Evolutionary conservation across 768 basidiomycete genomes (phyloP).

Genomic region (Hericium rajendrae): DNA sequence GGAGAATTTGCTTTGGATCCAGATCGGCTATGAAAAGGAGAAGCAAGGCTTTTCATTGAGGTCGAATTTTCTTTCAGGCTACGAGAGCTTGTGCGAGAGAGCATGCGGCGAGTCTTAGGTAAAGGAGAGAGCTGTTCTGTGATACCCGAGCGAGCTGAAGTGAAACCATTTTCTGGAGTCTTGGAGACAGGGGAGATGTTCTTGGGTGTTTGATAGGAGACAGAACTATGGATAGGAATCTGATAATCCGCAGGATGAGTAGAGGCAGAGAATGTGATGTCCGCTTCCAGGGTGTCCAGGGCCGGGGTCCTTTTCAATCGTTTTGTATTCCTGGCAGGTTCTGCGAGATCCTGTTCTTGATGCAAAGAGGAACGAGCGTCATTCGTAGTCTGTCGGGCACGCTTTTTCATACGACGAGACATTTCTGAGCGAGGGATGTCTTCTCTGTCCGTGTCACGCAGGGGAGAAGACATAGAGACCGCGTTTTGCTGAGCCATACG

Average conservation of each 20-base stretch:
- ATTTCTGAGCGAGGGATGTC: slow-evolving; percentile 32
- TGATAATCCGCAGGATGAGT: slow-evolving; percentile 1
- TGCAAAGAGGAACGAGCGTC: slow-evolving; percentile 4
- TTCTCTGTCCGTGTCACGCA: slow-evolving; percentile 17
- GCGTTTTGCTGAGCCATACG: not conserved
- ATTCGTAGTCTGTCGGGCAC: slow-evolving; percentile 29
- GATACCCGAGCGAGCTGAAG: slow-evolving; percentile 12
- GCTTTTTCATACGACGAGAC: slow-evolving; percentile 37
- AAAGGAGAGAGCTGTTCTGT: slow-evolving; percentile 35
- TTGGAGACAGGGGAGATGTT: slow-evolving; percentile 10
- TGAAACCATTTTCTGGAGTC: slow-evolving; percentile 6
- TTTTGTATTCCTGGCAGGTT: slow-evolving; percentile 23
- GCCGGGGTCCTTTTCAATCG: slow-evolving; percentile 21
- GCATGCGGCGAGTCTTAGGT: slow-evolving; percentile 25
- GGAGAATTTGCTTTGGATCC: slow-evolving; percentile 28
- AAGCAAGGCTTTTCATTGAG: slow-evolving; percentile 23
- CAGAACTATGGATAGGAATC: slow-evolving; percentile 15
- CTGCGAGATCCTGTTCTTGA: not conserved
- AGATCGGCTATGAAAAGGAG: slow-evolving; percentile 39
- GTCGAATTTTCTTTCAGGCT: slow-evolving; percentile 30
- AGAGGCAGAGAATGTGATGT: not conserved
- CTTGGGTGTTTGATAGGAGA: slow-evolving; percentile 14
- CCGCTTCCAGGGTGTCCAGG: not conserved
- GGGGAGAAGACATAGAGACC: slow-evolving; percentile 16
- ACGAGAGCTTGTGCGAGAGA: slow-evolving; percentile 31